Conservation (phyloP, 305 asterid species). For the Withania somnifera region DNA sequence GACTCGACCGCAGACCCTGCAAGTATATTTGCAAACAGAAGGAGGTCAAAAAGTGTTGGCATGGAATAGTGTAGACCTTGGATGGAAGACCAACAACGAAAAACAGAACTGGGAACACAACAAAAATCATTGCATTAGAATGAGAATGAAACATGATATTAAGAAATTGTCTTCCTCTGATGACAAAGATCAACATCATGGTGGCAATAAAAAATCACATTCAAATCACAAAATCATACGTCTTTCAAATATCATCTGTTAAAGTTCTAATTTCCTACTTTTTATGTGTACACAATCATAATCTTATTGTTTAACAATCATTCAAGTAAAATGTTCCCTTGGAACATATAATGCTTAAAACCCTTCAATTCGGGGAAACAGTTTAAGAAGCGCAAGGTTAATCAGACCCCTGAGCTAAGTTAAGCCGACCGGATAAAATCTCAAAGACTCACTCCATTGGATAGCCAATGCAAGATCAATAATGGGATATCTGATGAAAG, state of each 20-base stretch:
- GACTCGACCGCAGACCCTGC: slow-evolving; percentile 79
- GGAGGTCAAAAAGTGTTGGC: neutral
- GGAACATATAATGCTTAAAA: neutral
- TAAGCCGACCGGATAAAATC: neutral
- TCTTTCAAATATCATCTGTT: neutral
- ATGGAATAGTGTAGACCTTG: neutral
- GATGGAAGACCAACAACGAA: neutral
- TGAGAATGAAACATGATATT: neutral
- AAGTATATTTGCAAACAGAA: neutral
- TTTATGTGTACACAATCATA: neutral
- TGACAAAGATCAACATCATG: neutral
- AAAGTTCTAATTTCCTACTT: neutral
- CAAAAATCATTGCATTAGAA: neutral
- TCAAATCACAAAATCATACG: neutral
- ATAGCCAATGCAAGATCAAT: neutral
- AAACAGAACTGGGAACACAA: neutral
- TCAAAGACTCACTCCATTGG: neutral
- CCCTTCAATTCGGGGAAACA: neutral
- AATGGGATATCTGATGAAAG: neutral
- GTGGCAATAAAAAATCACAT: neutral
- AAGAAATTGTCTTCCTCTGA: neutral
- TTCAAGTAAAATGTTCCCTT: neutral
- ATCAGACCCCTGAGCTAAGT: neutral
- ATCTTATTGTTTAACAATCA: neutral
- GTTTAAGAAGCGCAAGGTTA: neutral